These are phyloP conservation scores for Noccaea caerulescens DNA, from an alignment of 345 rosid genomes.

Conservation along the genomic window DNA sequence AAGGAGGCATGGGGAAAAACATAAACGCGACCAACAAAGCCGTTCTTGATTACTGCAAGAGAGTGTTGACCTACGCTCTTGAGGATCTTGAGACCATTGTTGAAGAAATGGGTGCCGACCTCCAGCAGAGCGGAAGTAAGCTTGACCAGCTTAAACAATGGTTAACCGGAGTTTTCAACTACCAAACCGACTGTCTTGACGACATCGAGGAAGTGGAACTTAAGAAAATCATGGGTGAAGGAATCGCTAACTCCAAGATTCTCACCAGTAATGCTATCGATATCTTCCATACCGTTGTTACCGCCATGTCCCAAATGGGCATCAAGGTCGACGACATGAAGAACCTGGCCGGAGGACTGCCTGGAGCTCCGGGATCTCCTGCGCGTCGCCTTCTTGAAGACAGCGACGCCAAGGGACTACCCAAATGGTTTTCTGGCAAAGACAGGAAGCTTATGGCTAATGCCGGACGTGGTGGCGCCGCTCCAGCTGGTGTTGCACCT, in stretches of 20 bases:
- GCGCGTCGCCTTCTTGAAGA: slow-evolving; percentile 51
- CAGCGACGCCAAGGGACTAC: slow-evolving; percentile 41
- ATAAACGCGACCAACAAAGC: slow-evolving; percentile 32
- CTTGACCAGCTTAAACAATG: slow-evolving; percentile 46
- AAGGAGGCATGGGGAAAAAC: slow-evolving; percentile 34
- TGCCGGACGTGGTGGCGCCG: slow-evolving; percentile 30
- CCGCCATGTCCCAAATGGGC: slow-evolving; percentile 37
- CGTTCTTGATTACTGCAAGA: slow-evolving; percentile 47
- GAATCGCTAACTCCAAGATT: slow-evolving; percentile 43
- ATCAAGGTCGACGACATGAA: slow-evolving; percentile 37
- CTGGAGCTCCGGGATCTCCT: slow-evolving; percentile 9
- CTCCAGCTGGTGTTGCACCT: slow-evolving; percentile 8
- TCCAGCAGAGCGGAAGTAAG: slow-evolving; percentile 39
- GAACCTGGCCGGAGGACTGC: slow-evolving; percentile 14
- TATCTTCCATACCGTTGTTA: slow-evolving; percentile 45
- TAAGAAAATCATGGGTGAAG: slow-evolving; percentile 41
- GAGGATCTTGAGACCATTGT: slow-evolving; percentile 45
- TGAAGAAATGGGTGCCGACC: slow-evolving; percentile 48
- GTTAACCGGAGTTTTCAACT: slow-evolving; percentile 47
- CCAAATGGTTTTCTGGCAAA: slow-evolving; percentile 59
- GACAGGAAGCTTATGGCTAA: slow-evolving; percentile 65
- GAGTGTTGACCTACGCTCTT: slow-evolving; percentile 43
- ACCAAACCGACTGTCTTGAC: slow-evolving; percentile 46
- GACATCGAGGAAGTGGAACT: slow-evolving; percentile 39
- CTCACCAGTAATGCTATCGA: slow-evolving; percentile 60